Evolutionary conservation across 306 rosid genomes (phyloP), one percentile per base, ranked within the genome.

Genomic region (Dryas octopetala): DNA sequence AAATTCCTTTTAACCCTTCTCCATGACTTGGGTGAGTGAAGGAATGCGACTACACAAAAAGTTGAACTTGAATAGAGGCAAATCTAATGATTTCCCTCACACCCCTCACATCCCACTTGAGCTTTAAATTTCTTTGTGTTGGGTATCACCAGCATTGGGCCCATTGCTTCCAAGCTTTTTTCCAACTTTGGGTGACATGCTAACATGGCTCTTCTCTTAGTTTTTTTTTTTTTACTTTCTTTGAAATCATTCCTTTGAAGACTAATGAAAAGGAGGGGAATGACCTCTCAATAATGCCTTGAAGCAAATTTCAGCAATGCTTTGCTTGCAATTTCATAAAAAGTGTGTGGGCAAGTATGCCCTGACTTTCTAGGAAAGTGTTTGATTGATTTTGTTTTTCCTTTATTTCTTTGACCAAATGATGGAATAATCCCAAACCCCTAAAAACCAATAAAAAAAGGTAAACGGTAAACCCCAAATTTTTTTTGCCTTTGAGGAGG

Each of bases 171-270:
- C 86, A 79, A 79, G 58, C 78, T 59, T 71, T 80, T 86, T 85
- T 65, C 90, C 89, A 82, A 51, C 91, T 82, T 89, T 91, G 72
- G 92, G 94, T 69, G 84, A 85, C 92, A 89, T 80, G 75, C 67
- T 82, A 91, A 87, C 92, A 86, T 89, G 92, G 88, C 86, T 80
- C 83, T 57, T 81, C 83, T 85, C 68, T 80, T 71, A 17, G 70
- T 11, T 49, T 23, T 62, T 26, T 0, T 28, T n/a, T 1, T 6
- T 40, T 7, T 66, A 52, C 90, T 82, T 79, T 88, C 74, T 6
- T 66, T 61, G 71, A 43, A 44, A 85, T 84, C 80, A 82, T 83
- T 76, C 77, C 81, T 23, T 74, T 61, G 86, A 72, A 60, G 71
- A 81, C 83, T 63, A 55, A 62, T 68, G 65, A 50, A 87, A 82